Evolutionary conservation across 2,329 filamentous ascomycete genomes (phyloP).

Genomic region (Kalmusia sp.): DNA sequence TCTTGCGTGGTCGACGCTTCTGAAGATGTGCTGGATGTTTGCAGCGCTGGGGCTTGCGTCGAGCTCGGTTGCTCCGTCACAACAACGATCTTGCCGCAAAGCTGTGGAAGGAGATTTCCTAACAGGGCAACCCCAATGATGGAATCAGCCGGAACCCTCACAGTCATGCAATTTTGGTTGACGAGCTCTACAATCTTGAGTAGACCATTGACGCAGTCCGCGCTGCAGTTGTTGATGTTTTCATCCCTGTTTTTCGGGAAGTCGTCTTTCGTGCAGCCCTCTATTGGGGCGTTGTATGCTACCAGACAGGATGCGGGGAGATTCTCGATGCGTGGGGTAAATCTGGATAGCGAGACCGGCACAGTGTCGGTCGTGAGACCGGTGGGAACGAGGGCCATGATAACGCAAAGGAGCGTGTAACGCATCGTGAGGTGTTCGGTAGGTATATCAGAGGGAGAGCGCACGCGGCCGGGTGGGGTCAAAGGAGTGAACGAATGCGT

Average conservation of each 20-base stretch:
- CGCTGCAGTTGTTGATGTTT: conserved; percentile 37
- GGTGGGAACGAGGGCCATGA: conserved; percentile 31
- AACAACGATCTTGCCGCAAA: conserved; percentile 48
- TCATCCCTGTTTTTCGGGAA: conserved; percentile 32
- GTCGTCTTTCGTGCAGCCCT: conserved; percentile 49
- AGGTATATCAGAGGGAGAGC: conserved; percentile 14
- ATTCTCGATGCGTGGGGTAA: conserved; percentile 50
- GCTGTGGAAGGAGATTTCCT: conserved; percentile 44
- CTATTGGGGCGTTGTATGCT: conserved; percentile 51
- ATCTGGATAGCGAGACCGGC: conserved; percentile 54
- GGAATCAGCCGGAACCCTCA: conserved; percentile 46
- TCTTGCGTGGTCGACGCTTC: not conserved
- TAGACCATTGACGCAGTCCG: conserved; percentile 50
- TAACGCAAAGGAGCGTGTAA: conserved; percentile 18
- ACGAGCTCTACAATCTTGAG: conserved; percentile 43
- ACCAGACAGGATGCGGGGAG: conserved; percentile 48
- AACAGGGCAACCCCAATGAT: conserved; percentile 53
- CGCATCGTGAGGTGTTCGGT: conserved; percentile 29
- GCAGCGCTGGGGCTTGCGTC: not conserved
- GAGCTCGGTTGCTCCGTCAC: conserved; percentile 9
- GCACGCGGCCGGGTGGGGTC: conserved; percentile 14
- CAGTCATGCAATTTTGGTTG: conserved; percentile 38
- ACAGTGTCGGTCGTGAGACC: conserved; percentile 28
- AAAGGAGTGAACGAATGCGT: conserved; percentile 6
- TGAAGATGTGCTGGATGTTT: conserved; percentile 2